Evolutionary conservation across 1,284 basidiomycete genomes (phyloP), one percentile per base, ranked within the genome.

Genomic region (Meira miltonrushii): DNA sequence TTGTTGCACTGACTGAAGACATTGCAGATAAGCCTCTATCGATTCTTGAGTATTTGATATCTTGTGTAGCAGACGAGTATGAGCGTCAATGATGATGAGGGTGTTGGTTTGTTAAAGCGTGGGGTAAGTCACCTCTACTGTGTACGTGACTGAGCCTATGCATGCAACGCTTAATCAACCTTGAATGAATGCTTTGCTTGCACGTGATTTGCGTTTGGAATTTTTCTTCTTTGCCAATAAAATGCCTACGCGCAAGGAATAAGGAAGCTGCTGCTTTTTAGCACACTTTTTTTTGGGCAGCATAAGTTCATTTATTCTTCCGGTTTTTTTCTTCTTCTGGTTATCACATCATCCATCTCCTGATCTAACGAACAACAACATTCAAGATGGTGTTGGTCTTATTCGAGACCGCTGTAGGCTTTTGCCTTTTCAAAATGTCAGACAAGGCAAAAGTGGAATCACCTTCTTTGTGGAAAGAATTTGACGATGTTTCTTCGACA

Each of bases 341-440:
- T 43, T 11, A 19, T 43, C 19, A 19, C 10, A 19, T 11, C 40
- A 15, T 5, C 19, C 40, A 4, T 19, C 40, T 43, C 40, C 10
- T 43, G 28, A 33, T 33, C 28, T 33, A 33, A 3, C 28, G 4
- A 33, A 33, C 8, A 33, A 15, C 13, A 43, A 43, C 13, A 19
- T 25, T 48, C 66, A 67, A 11, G 38, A 76, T 76, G 74, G 74
- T 76, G 61, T 67, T 75, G 63, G 74, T 76, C n/a, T 69, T 76
- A 54, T 76, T 76, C 59, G 74, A 76, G 71, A 76, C 74, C 11
- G 72, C 74, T 47, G 74, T 76, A 40, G 92, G 94, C 80, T 97
- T 93, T 83, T 93, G 91, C 83, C 88, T 98, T 59, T 97, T 98
- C 86, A 95, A 95, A 81, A 85, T 96, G 67, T 87, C 88, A 60